Base-by-base conservation (phyloP, 2,329 filamentous ascomycete species). In the Ophiognomonia clavigignenti-juglandacearum region DNA sequence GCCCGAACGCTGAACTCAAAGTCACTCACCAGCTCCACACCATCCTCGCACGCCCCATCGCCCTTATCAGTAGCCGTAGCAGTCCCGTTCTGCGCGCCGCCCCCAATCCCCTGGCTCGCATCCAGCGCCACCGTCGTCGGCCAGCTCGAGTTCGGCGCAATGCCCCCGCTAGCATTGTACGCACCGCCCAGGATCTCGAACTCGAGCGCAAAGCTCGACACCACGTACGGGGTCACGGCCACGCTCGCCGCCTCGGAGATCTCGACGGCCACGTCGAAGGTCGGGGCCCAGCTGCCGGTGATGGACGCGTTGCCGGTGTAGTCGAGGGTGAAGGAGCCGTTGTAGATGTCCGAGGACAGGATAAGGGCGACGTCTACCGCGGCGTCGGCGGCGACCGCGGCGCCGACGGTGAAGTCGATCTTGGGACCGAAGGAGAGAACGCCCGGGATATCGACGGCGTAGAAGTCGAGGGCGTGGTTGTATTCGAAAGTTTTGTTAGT, bases 371-470 rank as follows among this genome's bases (percentile, higher is more conserved):
- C 50, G 24, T 38, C 43, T 6, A 56, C 43, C 1, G 60, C 58
- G 13, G 59, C 65, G 10, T 58, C 59, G 14, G 60, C 56, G 9
- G 59, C 61, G 13, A 71, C 43, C 32, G 66, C 61, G 8, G 64
- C 60, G 11, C 64, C 67, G 41, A 71, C 56, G 6, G 52, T 58
- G 52, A 69, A 70, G 4, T 55, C 60, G 20, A 72, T 54, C 19
- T 59, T 59, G 0, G 68, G 48, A 19, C 48, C 48, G 14, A 50
- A 50, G 19, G 64, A 14, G 34, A 73, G 53, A 41, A 72, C 61
- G 20, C 68, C 65, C 1, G 70, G 70, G 4, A 73, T 59, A 44
- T 62, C 56, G 47, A 73, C 55, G 14, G 64, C 43, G 27, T 57
- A 61, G 53, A 66, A 71, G n/a, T 58, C 58, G 9, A 72, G 64